Base-by-base conservation (phyloP, 805 yeast species). In the Starmerella lactis-condensi region DNA sequence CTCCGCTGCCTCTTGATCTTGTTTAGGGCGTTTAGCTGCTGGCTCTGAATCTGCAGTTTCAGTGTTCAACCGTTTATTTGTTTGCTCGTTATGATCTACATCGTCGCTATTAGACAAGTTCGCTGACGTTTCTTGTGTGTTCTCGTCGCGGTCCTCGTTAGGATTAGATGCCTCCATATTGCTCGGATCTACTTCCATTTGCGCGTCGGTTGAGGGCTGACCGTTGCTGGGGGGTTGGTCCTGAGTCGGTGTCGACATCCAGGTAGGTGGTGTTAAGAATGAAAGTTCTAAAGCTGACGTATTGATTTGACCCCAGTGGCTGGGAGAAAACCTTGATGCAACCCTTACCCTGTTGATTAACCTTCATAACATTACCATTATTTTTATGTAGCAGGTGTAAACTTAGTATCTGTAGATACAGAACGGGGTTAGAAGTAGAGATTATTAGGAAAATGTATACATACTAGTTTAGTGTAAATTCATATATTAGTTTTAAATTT, bases 291-390 rank as follows among this genome's bases (percentile, higher is more conserved):
- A 12, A 15, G 10, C n/a, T 18, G 21, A 22, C 31, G 24, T 17
- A 29, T 19, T 24, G 41, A 32, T 39, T 39, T 38, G 42, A 39
- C 43, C 43, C 43, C 43, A 27, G 24, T 12, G 30, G 21, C 25
- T 28, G 24, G 22, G 30, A 30, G 30, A 39, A 38, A 33, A 33
- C 33, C 36, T 30, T 31, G 28, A 29, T n/a, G 15, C 19, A 17
- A 31, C 42, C 43, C 43, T 39, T 29, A 34, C 43, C 43, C 34
- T 3, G 4, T 11, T 7, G 23, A 30, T 29, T 36, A 21, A 28
- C 39, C 39, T 32, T 38, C 34, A 13, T 39, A 27, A 36, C 42
- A 36, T 16, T 28, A 21, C 21, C 30, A 24, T 14, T n/a, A n/a
- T n/a, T n/a, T n/a, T n/a, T n/a, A n/a, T n/a, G n/a, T n/a, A n/a